These are phyloP conservation scores for Blastobotrys ciferrii DNA, from an alignment of 1,139 yeast species.

Conservation along the genomic window DNA sequence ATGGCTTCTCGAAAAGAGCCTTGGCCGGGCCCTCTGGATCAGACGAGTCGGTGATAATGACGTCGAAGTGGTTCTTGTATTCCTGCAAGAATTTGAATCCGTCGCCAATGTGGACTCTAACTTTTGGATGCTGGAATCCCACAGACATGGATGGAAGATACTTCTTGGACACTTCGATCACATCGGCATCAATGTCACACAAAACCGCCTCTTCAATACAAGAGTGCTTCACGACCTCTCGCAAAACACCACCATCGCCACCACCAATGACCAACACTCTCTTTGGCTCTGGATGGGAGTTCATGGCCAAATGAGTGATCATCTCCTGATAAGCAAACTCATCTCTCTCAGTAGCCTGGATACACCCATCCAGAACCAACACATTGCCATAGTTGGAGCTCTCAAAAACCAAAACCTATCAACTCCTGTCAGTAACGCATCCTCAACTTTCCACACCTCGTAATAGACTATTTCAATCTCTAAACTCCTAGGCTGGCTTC, in stretches of 20 bases:
- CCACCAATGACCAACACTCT: constrained; percentile 87
- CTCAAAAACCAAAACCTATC: constrained; percentile 63
- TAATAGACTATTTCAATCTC: too few relatives aligned
- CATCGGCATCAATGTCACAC: constrained; percentile 90
- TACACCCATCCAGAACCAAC: constrained; percentile 78
- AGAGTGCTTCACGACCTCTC: constrained; percentile 78
- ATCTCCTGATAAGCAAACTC: constrained; percentile 87
- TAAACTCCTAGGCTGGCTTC: too few relatives aligned
- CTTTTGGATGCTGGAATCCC: constrained; percentile 68
- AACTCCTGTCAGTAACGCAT: too few relatives aligned
- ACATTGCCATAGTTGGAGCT: constrained; percentile 79
- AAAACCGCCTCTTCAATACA: constrained; percentile 68
- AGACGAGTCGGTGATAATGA: constrained; percentile 91
- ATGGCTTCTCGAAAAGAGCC: constrained; percentile 80
- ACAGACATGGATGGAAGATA: constrained; percentile 80
- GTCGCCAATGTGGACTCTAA: constrained; percentile 74
- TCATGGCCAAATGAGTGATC: constrained; percentile 76
- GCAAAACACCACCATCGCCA: constrained; percentile 89
- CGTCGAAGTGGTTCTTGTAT: constrained; percentile 60
- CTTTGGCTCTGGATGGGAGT: constrained; percentile 71
- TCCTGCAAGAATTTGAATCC: constrained; percentile 78
- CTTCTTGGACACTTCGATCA: constrained; percentile 68
- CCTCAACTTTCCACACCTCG: too few relatives aligned
- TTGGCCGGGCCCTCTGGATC: constrained; percentile 99
- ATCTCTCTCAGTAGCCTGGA: constrained; percentile 86